These are phyloP conservation scores for Trichosporon inkin DNA, from an alignment of 1,284 basidiomycete species.

Conservation along the genomic window DNA sequence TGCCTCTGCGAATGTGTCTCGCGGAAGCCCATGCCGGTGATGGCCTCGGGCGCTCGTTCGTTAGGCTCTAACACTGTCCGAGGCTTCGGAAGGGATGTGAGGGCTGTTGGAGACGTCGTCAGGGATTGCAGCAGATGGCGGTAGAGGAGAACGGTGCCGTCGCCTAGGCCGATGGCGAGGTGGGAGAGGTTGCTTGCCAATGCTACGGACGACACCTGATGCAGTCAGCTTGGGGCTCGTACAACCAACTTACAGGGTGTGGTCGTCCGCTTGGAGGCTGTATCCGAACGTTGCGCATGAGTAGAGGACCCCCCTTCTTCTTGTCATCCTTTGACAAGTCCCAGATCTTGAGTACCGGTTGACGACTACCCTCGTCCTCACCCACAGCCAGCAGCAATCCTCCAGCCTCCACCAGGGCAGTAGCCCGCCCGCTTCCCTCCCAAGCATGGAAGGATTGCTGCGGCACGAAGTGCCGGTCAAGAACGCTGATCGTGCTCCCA, in stretches of 20 bases:
- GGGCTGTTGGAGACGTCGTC: constrained; percentile 56
- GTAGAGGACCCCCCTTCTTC: constrained; percentile 60
- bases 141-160: constrained; percentile 90
- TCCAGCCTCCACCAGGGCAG: constrained; percentile 62
- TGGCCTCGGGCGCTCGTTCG: constrained; percentile 63
- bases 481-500: constrained; percentile 36
- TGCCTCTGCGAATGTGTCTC: constrained; percentile 44
- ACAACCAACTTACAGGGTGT: constrained; percentile 62
- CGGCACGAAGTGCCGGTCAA: constrained; percentile 70
- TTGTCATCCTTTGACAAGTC: constrained; percentile 73
- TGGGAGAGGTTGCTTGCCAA: constrained; percentile 75
- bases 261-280: constrained; percentile 66
- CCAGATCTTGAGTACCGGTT: constrained; percentile 84
- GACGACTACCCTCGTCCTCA: constrained; percentile 70
- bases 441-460: constrained; percentile 73
- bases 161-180: constrained; percentile 84
- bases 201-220: constrained; percentile 72
- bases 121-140: constrained; percentile 85
- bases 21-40: constrained; percentile 85
- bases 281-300: constrained; percentile 72
- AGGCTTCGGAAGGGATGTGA: constrained; percentile 72
- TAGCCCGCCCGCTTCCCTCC: constrained; percentile 53
- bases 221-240: not conserved
- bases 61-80: constrained; percentile 69
- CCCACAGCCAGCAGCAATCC: constrained; percentile 79